A percentile compares a stretch with the other conserved stretches of the same genome.
These are phyloP conservation scores for Colletotrichum euphorbiae DNA, from an alignment of 2,329 filamentous ascomycete species.

Conservation along the genomic window DNA sequence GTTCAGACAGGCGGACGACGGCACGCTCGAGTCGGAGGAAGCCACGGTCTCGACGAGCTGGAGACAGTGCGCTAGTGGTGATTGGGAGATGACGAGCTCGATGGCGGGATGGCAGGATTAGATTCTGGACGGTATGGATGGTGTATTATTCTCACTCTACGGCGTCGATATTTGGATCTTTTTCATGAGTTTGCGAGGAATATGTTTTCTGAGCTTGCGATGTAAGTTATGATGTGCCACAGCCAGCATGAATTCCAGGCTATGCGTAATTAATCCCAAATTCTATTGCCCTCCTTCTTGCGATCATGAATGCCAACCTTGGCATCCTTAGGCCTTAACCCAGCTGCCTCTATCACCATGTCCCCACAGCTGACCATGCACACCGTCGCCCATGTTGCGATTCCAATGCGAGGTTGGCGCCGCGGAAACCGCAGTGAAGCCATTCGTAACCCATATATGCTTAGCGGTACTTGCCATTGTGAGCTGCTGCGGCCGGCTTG, in stretches of 20 bases:
- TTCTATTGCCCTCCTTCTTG: too few relatives aligned
- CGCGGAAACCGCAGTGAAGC: constrained; percentile 11
- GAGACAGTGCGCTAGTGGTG: constrained; percentile 52
- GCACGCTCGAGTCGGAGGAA: constrained; percentile 45
- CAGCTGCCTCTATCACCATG: constrained; percentile 15
- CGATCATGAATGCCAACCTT: too few relatives aligned
- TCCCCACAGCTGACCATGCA: constrained; percentile 30
- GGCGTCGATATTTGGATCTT: constrained; percentile 9
- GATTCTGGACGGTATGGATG: not conserved
- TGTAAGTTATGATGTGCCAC: constrained; percentile 33
- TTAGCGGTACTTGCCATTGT: constrained; percentile 22
- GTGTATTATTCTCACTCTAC: not conserved
- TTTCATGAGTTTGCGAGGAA: too few relatives aligned
- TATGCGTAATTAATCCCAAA: not conserved
- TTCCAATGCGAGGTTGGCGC: constrained; percentile 19
- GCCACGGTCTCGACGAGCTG: constrained; percentile 47
- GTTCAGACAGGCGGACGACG: constrained; percentile 43
- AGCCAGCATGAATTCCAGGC: constrained; percentile 12
- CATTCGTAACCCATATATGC: constrained; percentile 23
- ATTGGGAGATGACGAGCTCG: constrained; percentile 45
- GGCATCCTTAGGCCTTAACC: not conserved
- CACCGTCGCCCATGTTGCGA: constrained; percentile 29
- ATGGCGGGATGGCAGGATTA: constrained; percentile 40
- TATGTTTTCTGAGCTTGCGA: not conserved
- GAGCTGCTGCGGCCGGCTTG: constrained; percentile 2